Percentiles rank a stretch among this genome's conserved stretches.
phyloP scores from a whole-genome alignment of 768 basidiomycete species.

The Sarcodon aspratus region DNA sequence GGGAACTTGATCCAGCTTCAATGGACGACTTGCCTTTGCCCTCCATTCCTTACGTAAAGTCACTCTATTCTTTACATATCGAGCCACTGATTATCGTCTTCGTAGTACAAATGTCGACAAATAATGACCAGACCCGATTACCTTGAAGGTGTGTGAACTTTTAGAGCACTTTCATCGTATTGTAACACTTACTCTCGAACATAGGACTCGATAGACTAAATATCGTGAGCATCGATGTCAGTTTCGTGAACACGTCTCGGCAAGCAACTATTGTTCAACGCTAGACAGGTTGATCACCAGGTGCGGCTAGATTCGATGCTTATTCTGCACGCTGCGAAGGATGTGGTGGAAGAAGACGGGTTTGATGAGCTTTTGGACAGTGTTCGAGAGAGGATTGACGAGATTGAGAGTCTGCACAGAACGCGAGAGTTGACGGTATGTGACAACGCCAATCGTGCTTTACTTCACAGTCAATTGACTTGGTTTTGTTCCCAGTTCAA shows the following conservation, averaged over 20 bases:
- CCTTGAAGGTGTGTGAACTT: slow-evolving; percentile 44
- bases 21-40: slow-evolving; percentile 44
- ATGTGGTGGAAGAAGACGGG: slow-evolving; percentile 61
- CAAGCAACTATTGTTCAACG: slow-evolving; percentile 4
- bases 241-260: slow-evolving; percentile 10
- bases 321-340: slow-evolving; percentile 58
- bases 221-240: slow-evolving; percentile 71
- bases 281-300: slow-evolving; percentile 49
- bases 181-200: background rate
- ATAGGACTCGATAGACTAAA: slow-evolving; percentile 56
- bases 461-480: background rate
- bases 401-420: slow-evolving; percentile 77
- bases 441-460: slow-evolving; percentile 4
- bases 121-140: slow-evolving; percentile 84
- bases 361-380: slow-evolving; percentile 70
- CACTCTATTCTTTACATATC: background rate
- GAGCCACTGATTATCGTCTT: background rate
- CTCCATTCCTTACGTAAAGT: slow-evolving; percentile 43
- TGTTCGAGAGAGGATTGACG: slow-evolving; percentile 69
- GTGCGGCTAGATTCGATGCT: slow-evolving; percentile 76
- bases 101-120: slow-evolving; percentile 57
- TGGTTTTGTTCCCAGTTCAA: slow-evolving; percentile 23
- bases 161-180: background rate
- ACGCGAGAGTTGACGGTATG: slow-evolving; percentile 67
- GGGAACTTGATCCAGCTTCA: slow-evolving; percentile 21